Conservation (phyloP, 345 rosid genomes). For the Citrus glauca region DNA sequence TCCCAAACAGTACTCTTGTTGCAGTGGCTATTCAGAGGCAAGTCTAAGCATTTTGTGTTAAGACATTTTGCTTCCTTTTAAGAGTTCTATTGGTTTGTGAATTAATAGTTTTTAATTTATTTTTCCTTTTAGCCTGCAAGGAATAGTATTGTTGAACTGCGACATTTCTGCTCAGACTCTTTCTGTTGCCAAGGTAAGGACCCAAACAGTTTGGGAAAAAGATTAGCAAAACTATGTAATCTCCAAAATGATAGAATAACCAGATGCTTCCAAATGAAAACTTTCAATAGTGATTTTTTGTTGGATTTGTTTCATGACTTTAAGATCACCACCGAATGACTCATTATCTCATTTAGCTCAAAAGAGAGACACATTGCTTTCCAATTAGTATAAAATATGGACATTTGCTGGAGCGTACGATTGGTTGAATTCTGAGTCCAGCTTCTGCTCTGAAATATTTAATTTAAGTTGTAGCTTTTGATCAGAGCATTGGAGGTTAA, state of each 20-base stretch:
- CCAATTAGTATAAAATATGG: background rate
- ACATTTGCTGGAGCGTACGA: background rate
- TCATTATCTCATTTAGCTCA: background rate
- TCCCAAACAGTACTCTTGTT: slow-evolving; percentile 42
- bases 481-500: background rate
- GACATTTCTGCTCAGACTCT: slow-evolving; percentile 50
- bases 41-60: slow-evolving; percentile 5
- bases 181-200: slow-evolving; percentile 55
- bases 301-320: background rate
- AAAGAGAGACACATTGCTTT: background rate
- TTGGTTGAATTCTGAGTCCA: background rate
- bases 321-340: background rate
- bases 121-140: slow-evolving; percentile 58
- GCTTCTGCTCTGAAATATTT: background rate
- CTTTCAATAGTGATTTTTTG: background rate
- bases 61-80: background rate
- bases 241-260: background rate
- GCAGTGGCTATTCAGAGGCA: slow-evolving; percentile 83
- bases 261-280: background rate
- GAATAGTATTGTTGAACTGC: slow-evolving; percentile 63
- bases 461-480: background rate
- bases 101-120: slow-evolving; percentile 3
- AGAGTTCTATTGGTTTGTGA: background rate
- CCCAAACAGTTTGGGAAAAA: background rate
- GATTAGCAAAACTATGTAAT: background rate